phyloP scores from a whole-genome alignment of 1,284 basidiomycete genomes.

The Grifola frondosa region DNA sequence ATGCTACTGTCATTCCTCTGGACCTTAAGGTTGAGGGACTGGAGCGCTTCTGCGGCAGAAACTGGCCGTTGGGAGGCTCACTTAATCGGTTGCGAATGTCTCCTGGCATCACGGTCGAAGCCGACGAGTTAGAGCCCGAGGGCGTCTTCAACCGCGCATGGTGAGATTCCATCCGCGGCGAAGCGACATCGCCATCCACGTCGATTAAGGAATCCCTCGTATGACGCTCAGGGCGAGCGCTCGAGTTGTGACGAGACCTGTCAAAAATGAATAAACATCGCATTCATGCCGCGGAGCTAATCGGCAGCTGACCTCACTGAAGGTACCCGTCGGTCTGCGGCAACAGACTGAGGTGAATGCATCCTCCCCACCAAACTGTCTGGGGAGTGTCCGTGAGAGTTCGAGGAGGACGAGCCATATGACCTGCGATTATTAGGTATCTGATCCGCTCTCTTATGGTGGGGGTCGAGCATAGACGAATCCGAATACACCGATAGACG shows the following conservation, averaged over 20 bases:
- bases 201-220: too few species aligned
- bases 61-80: constrained; percentile 11
- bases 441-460: constrained; percentile 36
- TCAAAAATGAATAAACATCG: too few species aligned
- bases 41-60: constrained; percentile 15
- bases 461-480: constrained; percentile 46
- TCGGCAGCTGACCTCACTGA: too few species aligned
- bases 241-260: too few species aligned
- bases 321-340: too few species aligned
- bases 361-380: constrained; percentile 20
- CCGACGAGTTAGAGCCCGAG: constrained; percentile 24
- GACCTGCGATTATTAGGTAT: constrained; percentile 44
- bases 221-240: too few species aligned
- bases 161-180: too few species aligned
- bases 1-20: constrained; percentile 52
- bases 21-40: constrained; percentile 41
- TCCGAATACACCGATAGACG: constrained; percentile 55
- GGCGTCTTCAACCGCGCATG: constrained; percentile 20
- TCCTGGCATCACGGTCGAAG: constrained; percentile 20
- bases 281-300: too few species aligned
- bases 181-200: too few species aligned
- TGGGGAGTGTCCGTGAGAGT: constrained; percentile 39
- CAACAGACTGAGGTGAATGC: too few species aligned
- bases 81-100: constrained; percentile 18
- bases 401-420: constrained; percentile 56